Evolutionary conservation across 2,329 filamentous ascomycete species (phyloP).

Genomic region (Arthrobotrys megalospora): DNA sequence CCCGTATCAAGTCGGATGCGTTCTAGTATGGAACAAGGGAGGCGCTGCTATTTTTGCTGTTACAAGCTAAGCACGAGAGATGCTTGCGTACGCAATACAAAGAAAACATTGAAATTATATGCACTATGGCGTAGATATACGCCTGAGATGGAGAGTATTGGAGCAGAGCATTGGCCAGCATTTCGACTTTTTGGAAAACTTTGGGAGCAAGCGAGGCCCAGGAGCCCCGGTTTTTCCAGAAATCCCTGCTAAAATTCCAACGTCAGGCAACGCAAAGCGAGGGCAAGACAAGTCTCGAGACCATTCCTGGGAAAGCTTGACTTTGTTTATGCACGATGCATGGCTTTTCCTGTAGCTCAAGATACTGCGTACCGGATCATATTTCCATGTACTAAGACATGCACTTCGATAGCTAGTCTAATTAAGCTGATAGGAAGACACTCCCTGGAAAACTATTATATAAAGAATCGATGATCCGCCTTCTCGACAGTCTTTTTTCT

Average conservation of each 20-base stretch:
- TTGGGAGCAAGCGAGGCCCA: slow-evolving; percentile 5
- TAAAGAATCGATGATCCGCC: slow-evolving; percentile 21
- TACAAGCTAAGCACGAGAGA: slow-evolving; percentile 26
- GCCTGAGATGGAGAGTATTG: slow-evolving; percentile 25
- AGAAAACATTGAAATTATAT: slow-evolving; percentile 12
- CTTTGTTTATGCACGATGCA: slow-evolving; percentile 5
- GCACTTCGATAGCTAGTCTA: background rate
- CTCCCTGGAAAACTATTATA: slow-evolving; percentile 17
- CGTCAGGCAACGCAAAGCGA: slow-evolving; percentile 41
- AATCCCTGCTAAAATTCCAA: slow-evolving; percentile 39
- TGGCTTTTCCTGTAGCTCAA: slow-evolving; percentile 4
- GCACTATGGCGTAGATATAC: slow-evolving; percentile 7
- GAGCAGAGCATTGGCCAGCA: slow-evolving; percentile 6
- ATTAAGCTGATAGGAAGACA: slow-evolving; percentile 1
- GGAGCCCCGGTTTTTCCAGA: slow-evolving; percentile 1
- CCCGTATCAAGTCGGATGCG: slow-evolving; percentile 33
- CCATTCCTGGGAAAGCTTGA: slow-evolving; percentile 28
- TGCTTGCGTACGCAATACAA: slow-evolving; percentile 34
- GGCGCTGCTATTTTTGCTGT: slow-evolving; percentile 37
- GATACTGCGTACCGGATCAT: slow-evolving; percentile 33
- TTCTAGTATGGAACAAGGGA: slow-evolving; percentile 35
- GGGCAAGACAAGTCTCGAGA: slow-evolving; percentile 21
- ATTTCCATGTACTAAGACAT: slow-evolving; percentile 30
- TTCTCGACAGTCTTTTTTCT: slow-evolving; percentile 27
- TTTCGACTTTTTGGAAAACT: background rate